Evolutionary conservation across 805 yeast species (phyloP), one percentile per base, ranked within the genome.

Genomic region (Zygosaccharomyces siamensis): DNA sequence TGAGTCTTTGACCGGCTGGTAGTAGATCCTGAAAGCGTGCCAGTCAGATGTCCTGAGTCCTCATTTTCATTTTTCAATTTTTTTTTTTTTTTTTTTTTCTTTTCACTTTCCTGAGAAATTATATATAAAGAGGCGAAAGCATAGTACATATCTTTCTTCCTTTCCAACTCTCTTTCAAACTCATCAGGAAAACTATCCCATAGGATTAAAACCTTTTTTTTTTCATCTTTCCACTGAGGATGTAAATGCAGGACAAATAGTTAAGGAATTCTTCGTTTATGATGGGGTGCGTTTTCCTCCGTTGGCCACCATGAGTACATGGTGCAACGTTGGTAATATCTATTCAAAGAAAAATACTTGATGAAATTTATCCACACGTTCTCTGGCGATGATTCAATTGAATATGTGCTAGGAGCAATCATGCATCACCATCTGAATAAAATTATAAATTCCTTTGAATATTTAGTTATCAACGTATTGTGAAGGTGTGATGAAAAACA

Each of bases 341-440:
- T 10, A 14, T 33, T 39, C 37, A 32, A 39, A 36, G 20, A 16
- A 14, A 33, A 33, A 6, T 38, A 53, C 54, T 51, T 64, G 71
- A 66, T 67, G 71, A 67, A 64, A 60, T 54, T 58, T 55, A 63
- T 61, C 64, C 62, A 62, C 57, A 53, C 16, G 48, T 39, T 53
- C 64, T 66, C 71, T 69, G 69, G 69, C 69, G 71, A 67, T 67
- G 71, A 66, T 67, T 65, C 64, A 50, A 48, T 33, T 35, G 64
- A 69, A 67, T 75, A 76, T 86, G 93, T 82, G 83, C 93, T 85
- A 71, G 72, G 86, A 86, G 73, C 57, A 45, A 71, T 80, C 96
- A 88, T 88, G 96, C 96, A 88, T 88, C 95, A 88, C 96, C 96
- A 88, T 85, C 96, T 88, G 96, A 87, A 64, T 59, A 45, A 47